Percentiles rank a stretch among this genome's conserved stretches.
phyloP scores from a whole-genome alignment of 331 rosid genomes.

The Pyrus hybrid region DNA sequence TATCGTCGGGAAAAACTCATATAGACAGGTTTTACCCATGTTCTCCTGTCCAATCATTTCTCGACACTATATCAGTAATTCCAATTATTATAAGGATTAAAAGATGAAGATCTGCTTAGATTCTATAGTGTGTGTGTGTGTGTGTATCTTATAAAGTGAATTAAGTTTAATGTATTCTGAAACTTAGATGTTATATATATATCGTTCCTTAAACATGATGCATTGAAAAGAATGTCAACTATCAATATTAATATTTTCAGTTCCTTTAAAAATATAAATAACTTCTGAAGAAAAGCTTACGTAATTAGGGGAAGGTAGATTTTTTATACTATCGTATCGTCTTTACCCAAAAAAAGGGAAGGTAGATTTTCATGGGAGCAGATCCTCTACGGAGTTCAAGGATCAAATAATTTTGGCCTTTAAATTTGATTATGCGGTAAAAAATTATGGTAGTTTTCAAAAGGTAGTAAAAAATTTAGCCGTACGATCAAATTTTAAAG shows the following conservation, averaged over 20 bases:
- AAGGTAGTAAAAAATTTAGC: too few species aligned
- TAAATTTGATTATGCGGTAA: too few species aligned
- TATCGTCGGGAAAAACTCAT: neutral
- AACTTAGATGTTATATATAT: too few species aligned
- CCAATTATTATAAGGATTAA: neutral
- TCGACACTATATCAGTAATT: neutral
- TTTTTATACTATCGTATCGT: too few species aligned
- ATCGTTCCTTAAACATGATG: neutral
- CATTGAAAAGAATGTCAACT: neutral
- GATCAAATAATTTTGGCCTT: too few species aligned
- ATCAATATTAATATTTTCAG: neutral
- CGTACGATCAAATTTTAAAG: too few species aligned
- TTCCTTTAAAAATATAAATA: neutral
- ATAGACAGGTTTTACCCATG: neutral
- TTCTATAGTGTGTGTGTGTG: neutral
- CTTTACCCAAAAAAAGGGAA: too few species aligned
- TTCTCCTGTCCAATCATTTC: neutral
- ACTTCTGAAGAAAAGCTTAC: neutral
- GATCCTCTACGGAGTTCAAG: too few species aligned
- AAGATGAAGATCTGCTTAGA: neutral
- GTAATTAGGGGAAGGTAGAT: neutral
- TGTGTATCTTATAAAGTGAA: neutral
- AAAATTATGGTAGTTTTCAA: too few species aligned
- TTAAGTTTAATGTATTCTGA: neutral
- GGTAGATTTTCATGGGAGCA: too few species aligned